A percentile compares a stretch with the other conserved stretches of the same genome.
These are phyloP conservation scores for Hortiboletus rubellus DNA, from an alignment of 1,284 basidiomycete species.

Conservation along the genomic window DNA sequence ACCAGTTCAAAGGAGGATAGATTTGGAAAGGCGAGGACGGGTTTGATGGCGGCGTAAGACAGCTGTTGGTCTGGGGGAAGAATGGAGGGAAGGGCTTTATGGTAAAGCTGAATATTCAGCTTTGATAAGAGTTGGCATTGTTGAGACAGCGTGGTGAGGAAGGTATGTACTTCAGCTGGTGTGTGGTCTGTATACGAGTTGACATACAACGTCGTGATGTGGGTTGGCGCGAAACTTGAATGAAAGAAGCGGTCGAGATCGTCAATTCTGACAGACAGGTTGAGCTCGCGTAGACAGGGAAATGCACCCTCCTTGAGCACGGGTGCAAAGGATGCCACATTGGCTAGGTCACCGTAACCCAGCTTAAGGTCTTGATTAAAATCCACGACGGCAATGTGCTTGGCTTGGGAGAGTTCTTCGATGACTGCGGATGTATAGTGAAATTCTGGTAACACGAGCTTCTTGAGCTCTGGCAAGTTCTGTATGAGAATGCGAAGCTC, in stretches of 20 bases:
- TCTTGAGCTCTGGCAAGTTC: conserved; percentile 46
- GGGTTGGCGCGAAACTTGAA: conserved; percentile 45
- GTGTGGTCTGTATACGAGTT: conserved; percentile 46
- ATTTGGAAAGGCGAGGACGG: conserved; percentile 46
- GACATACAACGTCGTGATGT: conserved; percentile 52
- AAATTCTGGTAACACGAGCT: conserved; percentile 52
- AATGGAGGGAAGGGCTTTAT: conserved; percentile 15
- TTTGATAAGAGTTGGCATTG: conserved; percentile 47
- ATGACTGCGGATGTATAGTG: conserved; percentile 48
- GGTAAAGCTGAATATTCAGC: conserved; percentile 42
- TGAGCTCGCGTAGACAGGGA: conserved; percentile 54
- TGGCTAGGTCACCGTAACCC: conserved; percentile 43
- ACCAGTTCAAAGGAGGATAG: conserved; percentile 51
- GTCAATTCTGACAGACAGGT: conserved; percentile 43
- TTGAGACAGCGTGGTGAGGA: conserved; percentile 46
- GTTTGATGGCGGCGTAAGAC: conserved; percentile 48
- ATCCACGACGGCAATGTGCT: conserved; percentile 47
- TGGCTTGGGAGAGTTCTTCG: conserved; percentile 46
- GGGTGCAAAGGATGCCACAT: conserved; percentile 47
- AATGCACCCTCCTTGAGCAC: conserved; percentile 50
- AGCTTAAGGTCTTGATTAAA: conserved; percentile 48
- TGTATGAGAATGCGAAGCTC: conserved; percentile 42
- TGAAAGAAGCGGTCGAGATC: conserved; percentile 50
- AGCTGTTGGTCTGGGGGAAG: conserved; percentile 38
- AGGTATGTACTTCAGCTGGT: conserved; percentile 41